Conservation (phyloP, 2,329 filamentous ascomycete species). For the Penicillium sp. region DNA sequence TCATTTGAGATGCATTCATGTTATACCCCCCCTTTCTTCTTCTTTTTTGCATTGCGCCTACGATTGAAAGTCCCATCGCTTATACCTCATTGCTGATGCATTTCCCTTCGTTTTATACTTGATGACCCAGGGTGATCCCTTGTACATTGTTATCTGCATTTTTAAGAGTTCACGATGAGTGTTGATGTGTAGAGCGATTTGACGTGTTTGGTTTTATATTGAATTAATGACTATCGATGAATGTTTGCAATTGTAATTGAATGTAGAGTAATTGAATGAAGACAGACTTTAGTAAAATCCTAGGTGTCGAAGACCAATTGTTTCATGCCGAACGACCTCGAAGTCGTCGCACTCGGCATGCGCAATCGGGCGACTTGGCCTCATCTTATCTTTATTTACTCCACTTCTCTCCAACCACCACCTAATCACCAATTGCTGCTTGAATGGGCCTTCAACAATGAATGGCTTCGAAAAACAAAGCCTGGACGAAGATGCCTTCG, state of each 20-base stretch:
- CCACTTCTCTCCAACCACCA: slow-evolving; percentile 19
- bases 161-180: slow-evolving; percentile 18
- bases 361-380: slow-evolving; percentile 30
- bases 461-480: slow-evolving; percentile 73
- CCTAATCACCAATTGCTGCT: slow-evolving; percentile 7
- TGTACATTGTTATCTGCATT: slow-evolving; percentile 30
- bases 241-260: not conserved
- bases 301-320: too few species aligned
- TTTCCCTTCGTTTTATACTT: slow-evolving; percentile 21
- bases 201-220: slow-evolving; percentile 5
- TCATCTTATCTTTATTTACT: slow-evolving; percentile 29
- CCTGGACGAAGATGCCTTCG: slow-evolving; percentile 79
- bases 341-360: slow-evolving; percentile 6
- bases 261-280: not conserved
- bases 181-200: slow-evolving; percentile 23
- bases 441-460: slow-evolving; percentile 56
- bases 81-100: slow-evolving; percentile 22
- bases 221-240: slow-evolving; percentile 10
- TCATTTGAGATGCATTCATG: slow-evolving; percentile 23
- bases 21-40: slow-evolving; percentile 28
- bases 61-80: slow-evolving; percentile 22
- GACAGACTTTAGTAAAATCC: too few species aligned
- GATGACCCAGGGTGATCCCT: slow-evolving; percentile 17
- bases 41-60: slow-evolving; percentile 28
- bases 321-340: not conserved